Conservation (phyloP, 148 eudicot species). For the Salicornia ramosissima region DNA sequence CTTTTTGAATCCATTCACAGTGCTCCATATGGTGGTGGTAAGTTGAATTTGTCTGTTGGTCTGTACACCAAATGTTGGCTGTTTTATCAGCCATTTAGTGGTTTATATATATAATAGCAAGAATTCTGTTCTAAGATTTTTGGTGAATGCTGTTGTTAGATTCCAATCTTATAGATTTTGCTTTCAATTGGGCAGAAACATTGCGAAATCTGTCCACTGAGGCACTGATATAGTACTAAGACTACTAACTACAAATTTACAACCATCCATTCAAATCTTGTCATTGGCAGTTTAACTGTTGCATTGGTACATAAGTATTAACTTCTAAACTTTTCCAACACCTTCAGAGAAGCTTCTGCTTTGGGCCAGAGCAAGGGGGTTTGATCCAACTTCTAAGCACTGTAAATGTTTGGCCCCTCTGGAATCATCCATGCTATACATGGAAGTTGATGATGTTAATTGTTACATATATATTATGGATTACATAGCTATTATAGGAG, state of each 20-base stretch:
- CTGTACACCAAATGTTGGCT: background rate
- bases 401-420: background rate
- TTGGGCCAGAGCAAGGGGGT: background rate
- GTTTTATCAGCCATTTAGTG: too few relatives aligned
- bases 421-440: background rate
- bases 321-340: background rate
- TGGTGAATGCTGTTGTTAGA: background rate
- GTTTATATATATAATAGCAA: background rate
- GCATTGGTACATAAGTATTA: background rate
- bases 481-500: background rate
- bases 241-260: background rate
- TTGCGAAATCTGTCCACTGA: background rate
- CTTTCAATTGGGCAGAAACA: background rate
- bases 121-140: background rate
- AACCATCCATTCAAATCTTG: slow-evolving; percentile 3
- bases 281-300: background rate
- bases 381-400: background rate
- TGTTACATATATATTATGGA: background rate
- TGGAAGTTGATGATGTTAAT: background rate
- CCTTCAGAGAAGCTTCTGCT: slow-evolving; percentile 1
- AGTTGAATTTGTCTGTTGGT: slow-evolving; percentile 2
- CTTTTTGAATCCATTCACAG: slow-evolving; percentile 45
- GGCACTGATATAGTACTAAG: background rate
- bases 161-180: background rate
- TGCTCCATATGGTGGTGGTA: slow-evolving; percentile 33